Conservation (phyloP, 2,329 filamentous ascomycete species). For the Diaporthe sp. region DNA sequence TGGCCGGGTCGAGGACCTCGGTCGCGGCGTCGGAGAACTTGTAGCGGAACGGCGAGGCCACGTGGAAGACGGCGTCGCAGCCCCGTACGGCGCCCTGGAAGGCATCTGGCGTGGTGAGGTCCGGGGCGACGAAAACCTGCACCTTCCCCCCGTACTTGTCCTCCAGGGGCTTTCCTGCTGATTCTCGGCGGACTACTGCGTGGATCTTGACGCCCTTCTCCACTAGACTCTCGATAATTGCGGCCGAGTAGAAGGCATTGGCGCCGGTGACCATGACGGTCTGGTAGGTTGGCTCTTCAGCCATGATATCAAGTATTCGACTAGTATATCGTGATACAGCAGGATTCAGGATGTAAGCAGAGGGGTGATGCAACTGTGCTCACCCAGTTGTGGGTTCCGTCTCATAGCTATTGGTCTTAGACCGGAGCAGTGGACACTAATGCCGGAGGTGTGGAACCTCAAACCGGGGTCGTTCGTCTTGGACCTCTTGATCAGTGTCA, state of each 20-base stretch:
- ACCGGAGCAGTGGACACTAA: slow-evolving; percentile 1
- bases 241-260: slow-evolving; percentile 1
- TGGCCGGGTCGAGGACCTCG: background rate
- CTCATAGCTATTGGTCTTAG: background rate
- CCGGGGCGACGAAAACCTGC: background rate
- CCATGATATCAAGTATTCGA: background rate
- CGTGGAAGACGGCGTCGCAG: slow-evolving; percentile 12
- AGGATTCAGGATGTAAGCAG: background rate
- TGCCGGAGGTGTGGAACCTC: background rate
- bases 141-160: background rate
- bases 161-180: background rate
- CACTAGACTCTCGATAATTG: background rate
- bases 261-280: slow-evolving; percentile 10
- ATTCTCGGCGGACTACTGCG: background rate
- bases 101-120: background rate
- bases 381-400: background rate
- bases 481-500: background rate
- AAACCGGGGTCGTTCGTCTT: background rate
- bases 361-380: background rate
- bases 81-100: background rate
- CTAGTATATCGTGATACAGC: background rate
- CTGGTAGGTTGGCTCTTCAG: background rate
- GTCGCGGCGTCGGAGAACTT: background rate
- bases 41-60: slow-evolving; percentile 5
- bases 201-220: slow-evolving; percentile 5